Percentiles rank a stretch among this genome's conserved stretches.
Conservation (phyloP, 345 rosid genomes). For the Moringa oleifera region DNA sequence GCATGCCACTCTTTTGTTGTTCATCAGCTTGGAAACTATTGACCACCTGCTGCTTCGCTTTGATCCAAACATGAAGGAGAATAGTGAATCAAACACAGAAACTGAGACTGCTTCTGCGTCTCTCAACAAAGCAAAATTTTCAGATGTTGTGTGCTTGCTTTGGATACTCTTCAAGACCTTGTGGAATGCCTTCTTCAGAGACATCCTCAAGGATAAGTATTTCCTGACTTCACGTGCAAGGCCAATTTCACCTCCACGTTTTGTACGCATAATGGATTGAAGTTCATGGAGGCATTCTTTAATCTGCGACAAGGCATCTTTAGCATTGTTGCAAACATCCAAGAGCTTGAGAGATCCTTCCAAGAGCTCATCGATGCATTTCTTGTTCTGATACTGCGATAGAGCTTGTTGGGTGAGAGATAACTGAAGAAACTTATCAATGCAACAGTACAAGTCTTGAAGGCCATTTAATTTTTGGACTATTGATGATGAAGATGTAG, state of each 20-base stretch:
- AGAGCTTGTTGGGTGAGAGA: conserved; percentile 21
- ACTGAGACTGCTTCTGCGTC: conserved; percentile 23
- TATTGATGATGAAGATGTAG: conserved; percentile 22
- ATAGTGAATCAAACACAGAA: conserved; percentile 19
- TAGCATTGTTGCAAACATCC: conserved; percentile 26
- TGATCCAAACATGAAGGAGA: conserved; percentile 23
- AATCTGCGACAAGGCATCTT: conserved; percentile 25
- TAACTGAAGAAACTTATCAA: conserved; percentile 24
- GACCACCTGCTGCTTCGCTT: conserved; percentile 8
- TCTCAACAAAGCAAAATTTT: conserved; percentile 8
- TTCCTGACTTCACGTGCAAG: conserved; percentile 23
- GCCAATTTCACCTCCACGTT: conserved; percentile 14
- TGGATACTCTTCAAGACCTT: conserved; percentile 24
- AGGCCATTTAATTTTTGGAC: conserved; percentile 18
- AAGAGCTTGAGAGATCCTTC: conserved; percentile 28
- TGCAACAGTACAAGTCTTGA: conserved; percentile 29
- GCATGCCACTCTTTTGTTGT: conserved; percentile 9
- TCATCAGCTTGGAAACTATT: conserved; percentile 18
- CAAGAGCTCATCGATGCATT: conserved; percentile 19
- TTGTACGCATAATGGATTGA: conserved; percentile 29
- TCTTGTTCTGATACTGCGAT: conserved; percentile 15
- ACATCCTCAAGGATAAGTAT: conserved; percentile 39
- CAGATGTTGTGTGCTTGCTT: conserved; percentile 5
- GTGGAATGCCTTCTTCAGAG: conserved; percentile 32
- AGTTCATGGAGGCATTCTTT: conserved; percentile 25